Base-by-base conservation (phyloP, 2,329 filamentous ascomycete species). In the Colletotrichum camelliae region DNA sequence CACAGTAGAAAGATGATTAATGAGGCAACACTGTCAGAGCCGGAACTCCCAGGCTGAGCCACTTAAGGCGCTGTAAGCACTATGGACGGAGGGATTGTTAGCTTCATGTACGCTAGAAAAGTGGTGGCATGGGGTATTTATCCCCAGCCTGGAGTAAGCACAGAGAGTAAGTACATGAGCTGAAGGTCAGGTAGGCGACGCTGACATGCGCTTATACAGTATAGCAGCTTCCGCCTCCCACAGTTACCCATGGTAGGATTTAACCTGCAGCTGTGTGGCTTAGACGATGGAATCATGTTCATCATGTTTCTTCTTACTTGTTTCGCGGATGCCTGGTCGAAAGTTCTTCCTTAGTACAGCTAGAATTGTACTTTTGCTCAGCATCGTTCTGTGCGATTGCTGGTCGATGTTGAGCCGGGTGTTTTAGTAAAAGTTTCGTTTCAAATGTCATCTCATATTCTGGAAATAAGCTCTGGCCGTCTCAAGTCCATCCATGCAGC, bases 371-470 rank as follows among this genome's bases (percentile, higher is more conserved):
- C 31, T 2, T 9, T 33, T 8, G 7, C 31, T 33, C 9, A 33
- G 9, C 9, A 10, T 9, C 8, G 31, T 9, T 33, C 9, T 33
- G 9, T 33, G 9, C 31, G 4, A 12, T 4, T 10, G 31, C 43
- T 7, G n/a, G 13, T 52, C n/a, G 18, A 4, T 2, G 4, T 2
- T 7, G 6, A 2, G 2, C n/a, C 43, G 21, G 2, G 13, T 21
- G n/a, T 12, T 52, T 21, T 0, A 52, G n/a, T 52, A 2, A 2
- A 24, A 21, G 43, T 21, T 21, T 21, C 43, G n/a, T 4, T 52
- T 7, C n/a, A 52, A 52, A 4, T 21, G 43, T 48, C 39, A 48
- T 48, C 18, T 18, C 39, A 48, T n/a, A 2, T 52, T 52, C 3
- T 13, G 21, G n/a, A 13, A 21, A 21, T 0, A 52, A 21, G 10